Evolutionary conservation across 306 rosid genomes (phyloP).

Genomic region (Cucurbita pepo): DNA sequence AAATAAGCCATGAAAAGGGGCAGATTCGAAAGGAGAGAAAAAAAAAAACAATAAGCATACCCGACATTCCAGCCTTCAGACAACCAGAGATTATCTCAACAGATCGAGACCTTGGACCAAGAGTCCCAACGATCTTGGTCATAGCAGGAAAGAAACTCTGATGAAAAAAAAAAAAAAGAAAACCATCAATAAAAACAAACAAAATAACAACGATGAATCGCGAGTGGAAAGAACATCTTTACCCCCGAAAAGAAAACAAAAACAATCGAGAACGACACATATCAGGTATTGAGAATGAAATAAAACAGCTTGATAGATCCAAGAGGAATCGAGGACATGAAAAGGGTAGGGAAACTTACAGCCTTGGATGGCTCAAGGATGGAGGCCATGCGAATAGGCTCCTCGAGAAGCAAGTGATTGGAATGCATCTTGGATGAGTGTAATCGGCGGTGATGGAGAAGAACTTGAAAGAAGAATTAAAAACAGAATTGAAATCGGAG

Average conservation of each 20-base stretch:
- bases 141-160: slow-evolving; percentile 79
- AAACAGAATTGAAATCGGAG: not conserved
- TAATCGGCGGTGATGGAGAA: not conserved
- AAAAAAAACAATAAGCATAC: slow-evolving; percentile 7
- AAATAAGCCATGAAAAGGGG: not conserved
- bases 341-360: slow-evolving; percentile 18
- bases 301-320: not conserved
- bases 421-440: slow-evolving; percentile 64
- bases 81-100: slow-evolving; percentile 59
- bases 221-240: too few relatives aligned
- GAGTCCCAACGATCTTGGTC: slow-evolving; percentile 96
- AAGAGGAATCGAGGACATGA: not conserved
- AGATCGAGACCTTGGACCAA: slow-evolving; percentile 86
- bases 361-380: slow-evolving; percentile 84
- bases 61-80: slow-evolving; percentile 95
- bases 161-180: not conserved
- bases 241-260: not conserved
- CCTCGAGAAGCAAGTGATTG: slow-evolving; percentile 79
- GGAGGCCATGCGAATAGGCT: slow-evolving; percentile 90
- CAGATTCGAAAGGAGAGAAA: not conserved
- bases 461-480: not conserved
- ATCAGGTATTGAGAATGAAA: not conserved
- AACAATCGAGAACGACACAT: not conserved
- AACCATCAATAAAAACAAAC: not conserved
- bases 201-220: not conserved